Conservation (phyloP, 495 filamentous ascomycete genomes). For the Rostrohypoxylon terebratum region DNA sequence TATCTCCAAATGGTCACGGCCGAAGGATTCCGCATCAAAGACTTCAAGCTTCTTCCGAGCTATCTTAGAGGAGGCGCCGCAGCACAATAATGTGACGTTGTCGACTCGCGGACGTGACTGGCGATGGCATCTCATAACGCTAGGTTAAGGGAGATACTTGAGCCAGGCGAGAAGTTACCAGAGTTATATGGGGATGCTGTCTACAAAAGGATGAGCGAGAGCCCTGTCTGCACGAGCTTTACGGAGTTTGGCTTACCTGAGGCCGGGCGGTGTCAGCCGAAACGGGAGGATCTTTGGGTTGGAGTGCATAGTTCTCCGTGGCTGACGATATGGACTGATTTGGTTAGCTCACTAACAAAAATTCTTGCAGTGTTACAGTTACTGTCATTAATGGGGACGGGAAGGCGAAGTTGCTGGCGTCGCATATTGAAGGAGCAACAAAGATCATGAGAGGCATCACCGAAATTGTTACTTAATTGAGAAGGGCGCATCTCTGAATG, state of each 20-base stretch:
- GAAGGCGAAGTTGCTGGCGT: background rate
- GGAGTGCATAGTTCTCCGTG: background rate
- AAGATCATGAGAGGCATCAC: background rate
- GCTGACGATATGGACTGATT: too few relatives aligned
- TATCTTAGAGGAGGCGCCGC: background rate
- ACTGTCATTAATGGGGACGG: background rate
- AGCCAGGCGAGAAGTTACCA: background rate
- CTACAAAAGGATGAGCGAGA: background rate
- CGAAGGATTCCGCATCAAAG: background rate
- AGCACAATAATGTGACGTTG: background rate
- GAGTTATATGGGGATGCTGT: background rate
- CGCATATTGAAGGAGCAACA: background rate
- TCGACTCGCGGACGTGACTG: background rate
- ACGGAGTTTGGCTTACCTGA: background rate
- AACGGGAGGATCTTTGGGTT: background rate
- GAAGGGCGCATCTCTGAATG: too few relatives aligned
- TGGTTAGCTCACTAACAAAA: background rate
- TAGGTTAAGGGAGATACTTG: background rate
- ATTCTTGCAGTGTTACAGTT: background rate
- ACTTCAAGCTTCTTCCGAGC: background rate
- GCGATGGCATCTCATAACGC: background rate
- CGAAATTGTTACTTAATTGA: too few relatives aligned
- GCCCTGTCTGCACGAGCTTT: background rate
- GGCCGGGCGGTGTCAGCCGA: background rate
- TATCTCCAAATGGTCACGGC: background rate